These are phyloP conservation scores for Diplodia mutila DNA, from an alignment of 2,329 filamentous ascomycete genomes.

Conservation along the genomic window DNA sequence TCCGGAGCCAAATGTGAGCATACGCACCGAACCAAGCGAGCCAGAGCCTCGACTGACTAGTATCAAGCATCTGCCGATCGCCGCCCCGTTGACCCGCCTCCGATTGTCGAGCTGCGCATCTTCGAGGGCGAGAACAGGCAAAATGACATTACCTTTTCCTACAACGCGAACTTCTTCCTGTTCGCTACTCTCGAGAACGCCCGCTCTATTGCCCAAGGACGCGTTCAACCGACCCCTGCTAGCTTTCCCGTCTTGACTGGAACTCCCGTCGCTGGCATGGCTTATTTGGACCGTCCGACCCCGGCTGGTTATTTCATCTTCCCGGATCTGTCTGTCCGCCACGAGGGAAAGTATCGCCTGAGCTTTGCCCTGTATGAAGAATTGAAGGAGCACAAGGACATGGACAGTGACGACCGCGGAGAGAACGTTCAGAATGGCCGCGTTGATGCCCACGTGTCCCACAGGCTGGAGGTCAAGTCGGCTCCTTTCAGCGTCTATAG, in stretches of 20 bases:
- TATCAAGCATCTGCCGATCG: conserved; percentile 76
- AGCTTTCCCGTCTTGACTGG: conserved; percentile 87
- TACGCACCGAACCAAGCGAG: not conserved
- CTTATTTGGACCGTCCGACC: conserved; percentile 84
- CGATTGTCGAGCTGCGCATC: conserved; percentile 88
- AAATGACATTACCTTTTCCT: conserved; percentile 75
- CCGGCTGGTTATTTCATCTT: conserved; percentile 94
- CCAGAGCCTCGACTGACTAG: conserved; percentile 30
- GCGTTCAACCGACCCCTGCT: conserved; percentile 66
- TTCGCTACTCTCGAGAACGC: conserved; percentile 71
- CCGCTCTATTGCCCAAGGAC: conserved; percentile 68
- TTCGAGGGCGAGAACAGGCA: conserved; percentile 66
- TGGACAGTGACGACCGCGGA: conserved; percentile 58
- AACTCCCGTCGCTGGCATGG: conserved; percentile 92
- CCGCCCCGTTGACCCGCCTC: conserved; percentile 89
- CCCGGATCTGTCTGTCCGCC: conserved; percentile 91
- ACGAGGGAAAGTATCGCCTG: conserved; percentile 90
- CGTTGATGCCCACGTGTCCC: conserved; percentile 67
- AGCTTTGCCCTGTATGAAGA: conserved; percentile 94
- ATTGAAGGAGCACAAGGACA: conserved; percentile 81
- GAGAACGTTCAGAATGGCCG: conserved; percentile 40
- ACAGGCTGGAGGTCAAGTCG: conserved; percentile 89
- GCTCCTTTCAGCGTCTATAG: conserved; percentile 86
- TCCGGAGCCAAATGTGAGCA: conserved; percentile 88
- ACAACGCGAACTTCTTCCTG: conserved; percentile 97